Base-by-base conservation (phyloP, 768 basidiomycete genomes). In the Rhodotorula babjevae region DNA sequence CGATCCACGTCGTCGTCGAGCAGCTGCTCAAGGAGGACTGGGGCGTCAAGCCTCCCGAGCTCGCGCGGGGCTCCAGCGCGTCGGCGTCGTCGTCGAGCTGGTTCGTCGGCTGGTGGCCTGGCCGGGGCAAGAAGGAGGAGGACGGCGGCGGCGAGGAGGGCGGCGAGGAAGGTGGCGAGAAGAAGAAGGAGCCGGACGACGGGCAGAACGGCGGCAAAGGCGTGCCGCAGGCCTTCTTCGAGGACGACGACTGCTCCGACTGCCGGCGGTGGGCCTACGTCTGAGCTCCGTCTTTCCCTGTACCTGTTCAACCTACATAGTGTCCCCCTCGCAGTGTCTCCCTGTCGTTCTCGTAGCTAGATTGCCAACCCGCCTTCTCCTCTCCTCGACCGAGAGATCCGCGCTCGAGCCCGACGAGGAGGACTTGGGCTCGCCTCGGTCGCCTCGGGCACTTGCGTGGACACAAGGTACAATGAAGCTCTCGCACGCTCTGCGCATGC, bases 1-100 rank as follows among this genome's bases (percentile, higher is more conserved):
- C 67, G 31, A 79, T 79, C n/a, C 61, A 66, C n/a, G 58, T 61
- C 18, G 47, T 78, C 23, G 75, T 79, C 31, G 74, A 77, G 21
- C 27, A 70, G 56, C 36, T 79, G 16, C 56, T 79, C 21, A 67
- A 65, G 29, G 74, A 75, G 3, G 77, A 78, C 33, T 74, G 73
- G 76, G 76, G 68, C 15, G 69, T 71, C 27, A 61, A 69, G 40
- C 60, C 49, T 44, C 53, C 49, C 46, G 57, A 44, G 4, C 0
- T 40, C 29, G 52, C 12, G 10, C 18, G 36, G 27, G 33, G 33
- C n/a, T 19, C 27, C 21, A 23, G 15, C 19, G 18, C 40, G 6
- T 4, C 25, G 59, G 14, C 9, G 25, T 33, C 31, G 42, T 27
- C 18, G 8, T n/a, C 40, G 33, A 16, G 61, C 14, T 29, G 40